Base-by-base conservation (phyloP, 257 asterid species). In the Solanum gracilifrons region DNA sequence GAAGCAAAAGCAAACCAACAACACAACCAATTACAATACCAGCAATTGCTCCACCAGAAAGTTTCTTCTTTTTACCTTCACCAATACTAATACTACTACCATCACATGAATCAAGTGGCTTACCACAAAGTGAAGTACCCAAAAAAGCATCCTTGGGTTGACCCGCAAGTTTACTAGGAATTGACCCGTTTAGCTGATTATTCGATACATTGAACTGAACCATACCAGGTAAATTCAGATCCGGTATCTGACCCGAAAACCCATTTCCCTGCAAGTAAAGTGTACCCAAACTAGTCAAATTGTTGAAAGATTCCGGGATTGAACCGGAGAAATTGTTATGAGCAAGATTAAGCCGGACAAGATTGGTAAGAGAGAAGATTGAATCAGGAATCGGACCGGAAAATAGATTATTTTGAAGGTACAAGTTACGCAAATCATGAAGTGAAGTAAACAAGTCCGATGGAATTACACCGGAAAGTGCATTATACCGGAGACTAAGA, bases 1-100 rank as follows among this genome's bases (percentile, higher is more conserved):
- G 87, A 64, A 95, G 29, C 55, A 95, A 35, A 51, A 97, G 31
- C 71, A 92, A 73, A 23, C 93, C 98, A 25, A 94, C 13, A 9
- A 94, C 89, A n/a, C 91, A 90, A 21, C 98, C 99, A 11, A 94
- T 90, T 74, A 96, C 91, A 33, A 96, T 96, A 68, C 99, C 99
- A 41, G 98, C 98, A 76, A 97, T 95, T 16, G 98, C 98, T 8
- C 98, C 99, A 37, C 95, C 95, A 48, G 99, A 95, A 60, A 97
- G 92, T 32, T 91, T 93, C 85, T 92, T 90, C 87, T 90, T 92
- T 66, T 91, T 90, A 35, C 86, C 87, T 10, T 68, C 90, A 37
- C 18, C 87, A 32, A 18, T 72, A 29, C 82, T 39, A 58, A 66
- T 87, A 7, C 43, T 79, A 4, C 82, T 87, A 33, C 91, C 88